Percentiles rank a stretch among this genome's conserved stretches.
These are phyloP conservation scores for Lactifluus subvellereus DNA, from an alignment of 768 basidiomycete species.

Conservation along the genomic window DNA sequence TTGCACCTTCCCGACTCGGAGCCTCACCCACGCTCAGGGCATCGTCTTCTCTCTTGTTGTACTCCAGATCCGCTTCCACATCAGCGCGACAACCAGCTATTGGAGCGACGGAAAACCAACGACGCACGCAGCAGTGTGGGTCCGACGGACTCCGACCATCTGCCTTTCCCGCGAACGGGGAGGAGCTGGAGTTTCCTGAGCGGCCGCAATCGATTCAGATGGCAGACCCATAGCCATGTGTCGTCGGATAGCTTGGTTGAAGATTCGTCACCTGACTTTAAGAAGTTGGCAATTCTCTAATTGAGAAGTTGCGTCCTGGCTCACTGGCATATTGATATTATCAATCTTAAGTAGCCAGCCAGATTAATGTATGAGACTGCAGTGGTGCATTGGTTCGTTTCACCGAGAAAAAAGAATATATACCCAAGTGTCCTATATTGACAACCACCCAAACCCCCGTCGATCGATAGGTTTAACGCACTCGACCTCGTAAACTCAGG, in stretches of 20 bases:
- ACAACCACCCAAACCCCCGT: too few relatives aligned
- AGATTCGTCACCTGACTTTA: background rate
- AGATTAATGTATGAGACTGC: too few relatives aligned
- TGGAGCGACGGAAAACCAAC: background rate
- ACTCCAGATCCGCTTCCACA: constrained; percentile 11
- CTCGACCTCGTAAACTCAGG: too few relatives aligned
- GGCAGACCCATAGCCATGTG: background rate
- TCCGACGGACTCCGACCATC: background rate
- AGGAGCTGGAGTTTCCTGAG: background rate
- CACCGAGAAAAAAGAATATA: too few relatives aligned
- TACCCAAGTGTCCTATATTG: too few relatives aligned
- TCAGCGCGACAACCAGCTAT: background rate
- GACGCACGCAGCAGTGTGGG: background rate
- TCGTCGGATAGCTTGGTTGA: background rate
- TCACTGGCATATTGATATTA: too few relatives aligned
- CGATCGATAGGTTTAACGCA: too few relatives aligned
- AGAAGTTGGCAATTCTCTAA: background rate
- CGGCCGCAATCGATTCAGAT: background rate
- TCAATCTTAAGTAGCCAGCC: too few relatives aligned
- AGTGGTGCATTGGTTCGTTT: too few relatives aligned
- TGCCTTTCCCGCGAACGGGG: background rate
- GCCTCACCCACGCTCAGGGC: background rate
- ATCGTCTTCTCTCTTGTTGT: constrained; percentile 9
- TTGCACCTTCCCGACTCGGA: background rate
- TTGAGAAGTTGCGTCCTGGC: background rate